Evolutionary conservation across 129 eudicot genomes (phyloP).

Genomic region (Flaveria ramosissima): DNA sequence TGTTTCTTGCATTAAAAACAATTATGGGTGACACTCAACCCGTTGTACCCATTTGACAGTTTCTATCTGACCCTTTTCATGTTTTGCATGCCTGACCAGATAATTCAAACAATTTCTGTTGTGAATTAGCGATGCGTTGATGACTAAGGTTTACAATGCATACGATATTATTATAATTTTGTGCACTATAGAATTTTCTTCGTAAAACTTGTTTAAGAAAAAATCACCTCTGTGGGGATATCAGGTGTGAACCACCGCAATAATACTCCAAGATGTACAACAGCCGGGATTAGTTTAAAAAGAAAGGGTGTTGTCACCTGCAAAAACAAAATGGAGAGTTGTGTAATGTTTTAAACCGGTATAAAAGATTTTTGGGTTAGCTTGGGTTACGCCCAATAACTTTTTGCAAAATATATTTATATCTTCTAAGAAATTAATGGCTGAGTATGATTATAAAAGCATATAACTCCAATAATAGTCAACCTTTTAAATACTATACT

Average conservation of each 20-base stretch:
- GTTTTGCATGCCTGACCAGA: not conserved
- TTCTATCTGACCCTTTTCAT: not conserved
- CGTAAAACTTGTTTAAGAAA: slow-evolving; percentile 4
- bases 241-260: slow-evolving; percentile 84
- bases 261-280: slow-evolving; percentile 78
- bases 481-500: not conserved
- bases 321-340: slow-evolving; percentile 3
- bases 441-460: too few relatives aligned
- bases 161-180: not conserved
- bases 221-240: slow-evolving; percentile 60
- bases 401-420: too few relatives aligned
- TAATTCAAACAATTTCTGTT: not conserved
- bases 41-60: not conserved
- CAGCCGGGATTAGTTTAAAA: slow-evolving; percentile 85
- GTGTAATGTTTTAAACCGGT: too few relatives aligned
- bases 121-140: not conserved
- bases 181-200: slow-evolving; percentile 8
- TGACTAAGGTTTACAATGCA: slow-evolving; percentile 4
- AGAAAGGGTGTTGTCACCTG: slow-evolving; percentile 89
- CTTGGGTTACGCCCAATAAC: too few relatives aligned
- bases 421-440: too few relatives aligned
- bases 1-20: not conserved
- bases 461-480: too few relatives aligned
- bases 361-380: too few relatives aligned
- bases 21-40: not conserved